Conservation (phyloP, 768 basidiomycete genomes). For the Phylloporus scabripes region DNA sequence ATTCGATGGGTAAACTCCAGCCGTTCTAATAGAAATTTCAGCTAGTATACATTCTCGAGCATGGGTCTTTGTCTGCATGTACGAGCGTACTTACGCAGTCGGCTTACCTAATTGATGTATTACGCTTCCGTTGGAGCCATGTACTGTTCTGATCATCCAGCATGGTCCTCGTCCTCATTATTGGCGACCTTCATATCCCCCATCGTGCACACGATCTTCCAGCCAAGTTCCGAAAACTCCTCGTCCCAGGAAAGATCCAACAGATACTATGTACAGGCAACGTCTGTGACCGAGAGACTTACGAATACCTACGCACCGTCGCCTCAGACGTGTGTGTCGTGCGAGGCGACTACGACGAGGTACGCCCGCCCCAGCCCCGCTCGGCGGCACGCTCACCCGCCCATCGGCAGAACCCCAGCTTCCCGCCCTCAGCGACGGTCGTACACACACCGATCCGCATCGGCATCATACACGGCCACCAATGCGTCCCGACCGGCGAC, state of each 20-base stretch:
- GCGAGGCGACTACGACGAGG: slow-evolving; percentile 94
- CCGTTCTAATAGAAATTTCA: slow-evolving; percentile 3
- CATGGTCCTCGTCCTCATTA: slow-evolving; percentile 85
- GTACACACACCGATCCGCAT: slow-evolving; percentile 83
- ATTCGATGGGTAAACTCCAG: slow-evolving; percentile 1
- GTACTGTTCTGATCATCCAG: slow-evolving; percentile 14
- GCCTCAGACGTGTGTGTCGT: slow-evolving; percentile 90
- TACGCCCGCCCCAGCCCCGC: slow-evolving; percentile 30
- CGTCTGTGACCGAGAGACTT: slow-evolving; percentile 95
- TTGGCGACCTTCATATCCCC: slow-evolving; percentile 97
- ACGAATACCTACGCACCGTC: slow-evolving; percentile 93
- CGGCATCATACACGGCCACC: slow-evolving; percentile 91
- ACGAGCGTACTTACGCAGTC: background rate
- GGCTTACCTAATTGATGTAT: slow-evolving; percentile 24
- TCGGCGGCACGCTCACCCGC: slow-evolving; percentile 1
- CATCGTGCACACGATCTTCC: slow-evolving; percentile 87
- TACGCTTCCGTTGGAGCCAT: background rate
- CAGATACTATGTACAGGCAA: slow-evolving; percentile 98
- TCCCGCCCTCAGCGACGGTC: slow-evolving; percentile 77
- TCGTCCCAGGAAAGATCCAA: slow-evolving; percentile 94
- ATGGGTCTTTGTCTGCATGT: too few relatives aligned
- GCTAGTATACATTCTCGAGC: background rate
- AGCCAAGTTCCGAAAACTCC: slow-evolving; percentile 92
- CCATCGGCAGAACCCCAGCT: slow-evolving; percentile 48
- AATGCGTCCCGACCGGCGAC: slow-evolving; percentile 88